A percentile compares a stretch with the other conserved stretches of the same genome.
Conservation (phyloP, 306 rosid genomes). For the Prinsepia uniflora region DNA sequence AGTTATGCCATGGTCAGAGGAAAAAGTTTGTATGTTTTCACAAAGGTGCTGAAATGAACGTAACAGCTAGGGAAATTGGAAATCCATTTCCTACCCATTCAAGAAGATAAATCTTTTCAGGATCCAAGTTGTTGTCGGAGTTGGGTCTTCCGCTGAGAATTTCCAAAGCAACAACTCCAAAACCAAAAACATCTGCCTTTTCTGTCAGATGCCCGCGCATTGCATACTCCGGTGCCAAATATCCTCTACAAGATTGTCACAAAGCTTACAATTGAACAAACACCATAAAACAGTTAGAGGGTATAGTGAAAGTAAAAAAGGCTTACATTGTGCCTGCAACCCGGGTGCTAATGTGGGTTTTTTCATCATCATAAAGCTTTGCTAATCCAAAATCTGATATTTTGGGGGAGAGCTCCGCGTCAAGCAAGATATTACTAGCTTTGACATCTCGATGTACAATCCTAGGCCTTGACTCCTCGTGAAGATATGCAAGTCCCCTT, state of each 20-base stretch:
- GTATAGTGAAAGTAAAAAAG: not conserved
- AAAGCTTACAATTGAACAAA: too few species aligned
- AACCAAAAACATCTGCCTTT: conserved; percentile 23
- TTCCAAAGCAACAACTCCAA: conserved; percentile 24
- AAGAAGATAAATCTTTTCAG: conserved; percentile 17
- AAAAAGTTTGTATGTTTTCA: not conserved
- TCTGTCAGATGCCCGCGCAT: conserved; percentile 25
- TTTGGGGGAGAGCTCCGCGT: conserved; percentile 20
- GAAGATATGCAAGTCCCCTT: conserved; percentile 35
- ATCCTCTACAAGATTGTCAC: conserved; percentile 21
- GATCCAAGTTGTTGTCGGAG: not conserved
- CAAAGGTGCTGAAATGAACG: not conserved
- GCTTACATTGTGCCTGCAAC: conserved; percentile 41
- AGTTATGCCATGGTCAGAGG: not conserved
- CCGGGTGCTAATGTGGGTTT: conserved; percentile 37
- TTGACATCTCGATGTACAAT: conserved; percentile 41
- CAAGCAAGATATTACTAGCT: conserved; percentile 39
- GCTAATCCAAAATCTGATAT: conserved; percentile 43
- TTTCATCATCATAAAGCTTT: conserved; percentile 30
- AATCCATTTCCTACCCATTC: conserved; percentile 21
- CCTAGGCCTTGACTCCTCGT: conserved; percentile 31
- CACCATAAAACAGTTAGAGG: too few species aligned
- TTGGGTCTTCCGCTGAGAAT: conserved; percentile 28
- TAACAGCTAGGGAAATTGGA: too few species aligned
- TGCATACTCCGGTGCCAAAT: conserved; percentile 30